These are phyloP conservation scores for Pneumocystis oryctolagi DNA, from an alignment of 1,139 yeast genomes.

Conservation along the genomic window DNA sequence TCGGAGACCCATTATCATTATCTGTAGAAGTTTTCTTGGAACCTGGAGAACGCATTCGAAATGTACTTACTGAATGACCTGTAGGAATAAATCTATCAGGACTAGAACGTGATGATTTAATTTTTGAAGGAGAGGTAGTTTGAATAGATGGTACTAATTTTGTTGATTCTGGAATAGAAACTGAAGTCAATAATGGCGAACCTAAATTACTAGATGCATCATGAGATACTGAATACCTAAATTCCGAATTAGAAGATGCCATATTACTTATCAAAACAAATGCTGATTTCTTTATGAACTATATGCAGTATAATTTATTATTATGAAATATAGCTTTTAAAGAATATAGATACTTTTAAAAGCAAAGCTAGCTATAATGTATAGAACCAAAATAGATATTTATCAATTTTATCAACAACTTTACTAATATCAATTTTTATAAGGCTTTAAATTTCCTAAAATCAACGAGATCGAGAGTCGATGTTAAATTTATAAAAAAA, in stretches of 20 bases:
- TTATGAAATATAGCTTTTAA: background rate
- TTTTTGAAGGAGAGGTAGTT: background rate
- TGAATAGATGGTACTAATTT: background rate
- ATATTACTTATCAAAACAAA: background rate
- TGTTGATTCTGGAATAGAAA: background rate
- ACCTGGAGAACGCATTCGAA: background rate
- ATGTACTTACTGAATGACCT: background rate
- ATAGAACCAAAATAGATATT: background rate
- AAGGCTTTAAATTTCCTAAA: background rate
- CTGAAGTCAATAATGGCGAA: background rate
- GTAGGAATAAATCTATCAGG: constrained; percentile 5
- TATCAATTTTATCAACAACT: background rate
- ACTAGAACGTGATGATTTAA: constrained; percentile 22
- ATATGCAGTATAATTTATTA: background rate
- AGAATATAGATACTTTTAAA: background rate
- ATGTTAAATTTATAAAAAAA: background rate
- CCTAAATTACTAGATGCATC: background rate
- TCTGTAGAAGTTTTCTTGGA: background rate
- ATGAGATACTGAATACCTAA: background rate
- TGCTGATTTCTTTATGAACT: background rate
- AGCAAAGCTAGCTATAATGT: background rate
- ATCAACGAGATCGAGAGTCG: background rate
- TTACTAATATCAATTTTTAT: background rate
- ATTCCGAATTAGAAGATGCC: background rate
- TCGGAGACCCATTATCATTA: background rate